phyloP scores from a whole-genome alignment of 805 yeast genomes.

The Hanseniaspora vineae region DNA sequence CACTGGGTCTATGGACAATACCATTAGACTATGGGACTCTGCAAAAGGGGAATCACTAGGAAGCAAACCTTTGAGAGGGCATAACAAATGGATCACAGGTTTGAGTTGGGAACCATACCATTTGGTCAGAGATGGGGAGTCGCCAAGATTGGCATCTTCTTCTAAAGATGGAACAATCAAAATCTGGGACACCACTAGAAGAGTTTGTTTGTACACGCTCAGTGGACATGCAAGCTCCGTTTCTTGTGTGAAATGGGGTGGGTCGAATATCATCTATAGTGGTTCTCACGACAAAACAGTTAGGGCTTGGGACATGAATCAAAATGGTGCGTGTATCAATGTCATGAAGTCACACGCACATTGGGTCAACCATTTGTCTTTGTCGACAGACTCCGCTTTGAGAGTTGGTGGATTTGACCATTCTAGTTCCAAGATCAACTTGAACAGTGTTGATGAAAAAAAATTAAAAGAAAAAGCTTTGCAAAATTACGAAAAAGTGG shows the following conservation, averaged over 20 bases:
- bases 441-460: constrained; percentile 21
- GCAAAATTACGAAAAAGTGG: constrained; percentile 42
- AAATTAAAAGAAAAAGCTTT: constrained; percentile 37
- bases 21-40: constrained; percentile 80
- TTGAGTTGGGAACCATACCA: constrained; percentile 93
- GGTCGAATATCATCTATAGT: constrained; percentile 68
- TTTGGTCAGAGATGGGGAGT: constrained; percentile 48
- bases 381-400: constrained; percentile 81
- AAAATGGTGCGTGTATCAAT: constrained; percentile 63
- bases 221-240: constrained; percentile 84
- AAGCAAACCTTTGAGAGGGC: constrained; percentile 56
- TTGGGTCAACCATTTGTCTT: constrained; percentile 91
- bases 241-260: constrained; percentile 97
- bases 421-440: constrained; percentile 32
- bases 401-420: constrained; percentile 85
- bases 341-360: constrained; percentile 85
- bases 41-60: constrained; percentile 64
- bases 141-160: constrained; percentile 67
- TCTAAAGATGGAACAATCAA: constrained; percentile 86
- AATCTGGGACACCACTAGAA: constrained; percentile 73
- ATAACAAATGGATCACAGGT: constrained; percentile 79
- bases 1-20: constrained; percentile 91
- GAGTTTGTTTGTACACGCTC: constrained; percentile 56
- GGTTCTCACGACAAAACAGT: constrained; percentile 93
- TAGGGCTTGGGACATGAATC: constrained; percentile 73